A percentile compares a stretch with the other conserved stretches of the same genome.
Evolutionary conservation across 257 asterid species (phyloP).

Genomic region (Echium plantagineum): DNA sequence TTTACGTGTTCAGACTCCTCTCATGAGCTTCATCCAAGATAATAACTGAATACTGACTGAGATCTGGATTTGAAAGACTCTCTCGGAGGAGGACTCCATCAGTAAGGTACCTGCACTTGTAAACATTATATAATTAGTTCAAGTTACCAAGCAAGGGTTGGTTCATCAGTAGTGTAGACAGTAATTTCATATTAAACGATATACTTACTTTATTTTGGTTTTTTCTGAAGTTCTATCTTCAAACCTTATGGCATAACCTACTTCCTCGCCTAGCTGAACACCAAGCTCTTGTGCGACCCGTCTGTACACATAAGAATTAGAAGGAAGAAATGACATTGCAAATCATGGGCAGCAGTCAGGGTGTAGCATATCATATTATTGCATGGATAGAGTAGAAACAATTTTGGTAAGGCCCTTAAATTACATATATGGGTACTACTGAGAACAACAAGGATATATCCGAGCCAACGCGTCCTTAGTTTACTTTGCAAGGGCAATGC

Average conservation of each 20-base stretch:
- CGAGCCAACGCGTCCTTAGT: too few species aligned
- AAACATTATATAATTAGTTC: too few species aligned
- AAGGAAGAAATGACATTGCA: background rate
- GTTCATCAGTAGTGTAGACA: too few species aligned
- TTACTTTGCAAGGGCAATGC: too few species aligned
- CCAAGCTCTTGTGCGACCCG: conserved; percentile 86
- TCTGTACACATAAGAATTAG: conserved; percentile 24
- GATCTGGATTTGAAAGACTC: conserved; percentile 79
- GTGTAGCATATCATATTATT: background rate
- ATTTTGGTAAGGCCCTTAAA: too few species aligned
- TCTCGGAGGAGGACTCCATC: conserved; percentile 99
- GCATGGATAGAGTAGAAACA: too few species aligned
- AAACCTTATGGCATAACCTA: conserved; percentile 90
- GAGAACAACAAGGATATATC: too few species aligned
- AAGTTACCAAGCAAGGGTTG: too few species aligned
- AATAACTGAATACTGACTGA: conserved; percentile 75
- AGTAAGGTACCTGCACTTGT: conserved; percentile 40
- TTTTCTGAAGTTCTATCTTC: conserved; percentile 89
- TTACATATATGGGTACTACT: background rate
- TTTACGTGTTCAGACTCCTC: conserved; percentile 82
- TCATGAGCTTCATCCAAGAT: conserved; percentile 98
- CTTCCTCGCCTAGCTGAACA: conserved; percentile 86
- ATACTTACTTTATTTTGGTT: conserved; percentile 42
- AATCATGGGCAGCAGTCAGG: background rate
- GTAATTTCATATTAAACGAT: too few species aligned